A percentile compares a stretch with the other conserved stretches of the same genome.
These are phyloP conservation scores for Crotalaria pallida DNA, from an alignment of 306 rosid species.

Conservation along the genomic window DNA sequence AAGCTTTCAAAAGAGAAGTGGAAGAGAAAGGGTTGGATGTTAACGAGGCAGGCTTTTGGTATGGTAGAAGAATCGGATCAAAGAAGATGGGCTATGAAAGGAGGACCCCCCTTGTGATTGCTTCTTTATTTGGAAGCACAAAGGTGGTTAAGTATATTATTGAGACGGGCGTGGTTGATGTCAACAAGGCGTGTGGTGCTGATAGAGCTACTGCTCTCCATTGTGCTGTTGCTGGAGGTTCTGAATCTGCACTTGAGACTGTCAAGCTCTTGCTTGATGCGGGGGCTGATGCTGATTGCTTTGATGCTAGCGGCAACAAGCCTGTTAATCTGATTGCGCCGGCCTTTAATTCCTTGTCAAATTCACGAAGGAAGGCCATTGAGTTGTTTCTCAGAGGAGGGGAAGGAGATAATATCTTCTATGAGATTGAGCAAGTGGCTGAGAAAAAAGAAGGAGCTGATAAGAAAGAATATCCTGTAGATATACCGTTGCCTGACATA, in stretches of 20 bases:
- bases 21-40: slow-evolving; percentile 62
- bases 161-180: slow-evolving; percentile 57
- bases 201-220: slow-evolving; percentile 91
- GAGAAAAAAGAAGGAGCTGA: slow-evolving; percentile 67
- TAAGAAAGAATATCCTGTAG: slow-evolving; percentile 91
- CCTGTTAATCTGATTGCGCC: slow-evolving; percentile 66
- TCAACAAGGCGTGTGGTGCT: slow-evolving; percentile 66
- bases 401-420: slow-evolving; percentile 28
- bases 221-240: slow-evolving; percentile 80
- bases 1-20: slow-evolving; percentile 57
- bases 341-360: slow-evolving; percentile 35
- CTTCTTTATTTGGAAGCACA: slow-evolving; percentile 77
- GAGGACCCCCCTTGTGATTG: slow-evolving; percentile 93
- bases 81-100: slow-evolving; percentile 87
- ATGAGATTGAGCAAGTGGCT: slow-evolving; percentile 44
- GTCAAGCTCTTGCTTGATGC: slow-evolving; percentile 85
- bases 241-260: slow-evolving; percentile 51
- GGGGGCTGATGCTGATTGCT: slow-evolving; percentile 50
- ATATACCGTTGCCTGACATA: slow-evolving; percentile 83
- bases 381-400: slow-evolving; percentile 69
- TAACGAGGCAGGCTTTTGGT: slow-evolving; percentile 73
- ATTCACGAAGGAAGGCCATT: slow-evolving; percentile 56
- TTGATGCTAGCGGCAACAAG: slow-evolving; percentile 52
- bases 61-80: slow-evolving; percentile 84
- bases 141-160: slow-evolving; percentile 61